Evolutionary conservation across 2,329 filamentous ascomycete species (phyloP), one percentile per base, ranked within the genome.

Genomic region (Exophiala viscosa): DNA sequence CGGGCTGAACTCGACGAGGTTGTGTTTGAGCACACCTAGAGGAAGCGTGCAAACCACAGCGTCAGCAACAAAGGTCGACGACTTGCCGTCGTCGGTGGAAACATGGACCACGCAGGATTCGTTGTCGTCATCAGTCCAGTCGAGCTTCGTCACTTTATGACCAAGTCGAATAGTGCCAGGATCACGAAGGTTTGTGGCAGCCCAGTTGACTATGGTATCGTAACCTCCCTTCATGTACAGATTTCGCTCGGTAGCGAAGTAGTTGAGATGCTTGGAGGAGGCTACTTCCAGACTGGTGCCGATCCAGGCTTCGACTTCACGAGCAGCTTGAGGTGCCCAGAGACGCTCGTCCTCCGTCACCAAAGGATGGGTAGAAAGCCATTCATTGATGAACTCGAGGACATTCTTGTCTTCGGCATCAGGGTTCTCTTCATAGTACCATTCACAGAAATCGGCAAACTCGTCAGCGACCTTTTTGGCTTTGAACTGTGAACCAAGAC

Each of bases 191-290:
- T 68, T 65, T 45, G 69, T 60, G 11, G 70, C 68, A 31, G 66
- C 69, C 71, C 71, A 74, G 33, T 72, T 62, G 20, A 74, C 67
- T 28, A 74, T 70, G 43, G 65, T 68, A 55, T 74, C 71, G 53
- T 74, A 74, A n/a, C 71, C 71, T 34, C 70, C 71, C 59, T 72
- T 73, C 70, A 74, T 73, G 60, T 74, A 73, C 34, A 74, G 62
- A 58, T 74, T 74, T 45, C 71, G 63, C 60, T 74, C 71, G 1
- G 70, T 73, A 23, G 72, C 66, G 47, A 73, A 74, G 50, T 74
- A 74, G 48, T 66, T 68, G 44, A 74, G 62, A 59, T 73, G 66
- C 55, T 72, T 73, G 14, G 71, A 67, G 47, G 70, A 73, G 14
- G 71, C 71, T 50, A 70, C 63, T 42, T 72, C 70, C 28, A 69